A percentile compares a stretch with the other conserved stretches of the same genome.
Evolutionary conservation across 75 land plant species (phyloP).

Genomic region (Selaginella tamariscina): DNA sequence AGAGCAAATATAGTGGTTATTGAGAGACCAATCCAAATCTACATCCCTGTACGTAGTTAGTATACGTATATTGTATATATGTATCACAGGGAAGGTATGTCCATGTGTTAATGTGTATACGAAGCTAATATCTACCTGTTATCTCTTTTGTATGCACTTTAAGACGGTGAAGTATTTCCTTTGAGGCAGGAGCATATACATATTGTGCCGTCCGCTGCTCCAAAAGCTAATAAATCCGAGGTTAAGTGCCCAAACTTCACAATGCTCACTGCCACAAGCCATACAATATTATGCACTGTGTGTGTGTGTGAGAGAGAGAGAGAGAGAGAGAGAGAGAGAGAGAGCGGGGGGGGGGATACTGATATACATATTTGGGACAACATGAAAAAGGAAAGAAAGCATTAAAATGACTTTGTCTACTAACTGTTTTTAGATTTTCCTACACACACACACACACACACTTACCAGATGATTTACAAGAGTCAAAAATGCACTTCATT

Average conservation of each 20-base stretch:
- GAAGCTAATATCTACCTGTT: conserved; percentile 47
- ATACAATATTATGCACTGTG: too few species aligned
- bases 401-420: background rate
- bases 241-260: conserved; percentile 89
- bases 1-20: conserved; percentile 88
- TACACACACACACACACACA: conserved; percentile 2
- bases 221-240: conserved; percentile 90
- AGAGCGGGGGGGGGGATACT: too few species aligned
- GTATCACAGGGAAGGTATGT: too few species aligned
- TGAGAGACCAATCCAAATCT: conserved; percentile 94
- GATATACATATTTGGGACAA: background rate
- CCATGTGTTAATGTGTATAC: too few species aligned
- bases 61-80: too few species aligned
- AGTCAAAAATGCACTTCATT: conserved; percentile 97
- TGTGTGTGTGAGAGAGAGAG: too few species aligned
- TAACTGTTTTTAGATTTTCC: background rate
- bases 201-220: conserved; percentile 80
- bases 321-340: background rate
- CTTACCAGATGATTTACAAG: conserved; percentile 71
- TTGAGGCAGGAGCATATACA: conserved; percentile 62
- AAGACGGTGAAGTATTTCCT: conserved; percentile 49
- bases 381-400: background rate
- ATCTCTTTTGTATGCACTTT: conserved; percentile 84
- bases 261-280: conserved; percentile 46
- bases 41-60: background rate